Base-by-base conservation (phyloP, 140 eudicot genomes). In the Anethum foeniculum region DNA sequence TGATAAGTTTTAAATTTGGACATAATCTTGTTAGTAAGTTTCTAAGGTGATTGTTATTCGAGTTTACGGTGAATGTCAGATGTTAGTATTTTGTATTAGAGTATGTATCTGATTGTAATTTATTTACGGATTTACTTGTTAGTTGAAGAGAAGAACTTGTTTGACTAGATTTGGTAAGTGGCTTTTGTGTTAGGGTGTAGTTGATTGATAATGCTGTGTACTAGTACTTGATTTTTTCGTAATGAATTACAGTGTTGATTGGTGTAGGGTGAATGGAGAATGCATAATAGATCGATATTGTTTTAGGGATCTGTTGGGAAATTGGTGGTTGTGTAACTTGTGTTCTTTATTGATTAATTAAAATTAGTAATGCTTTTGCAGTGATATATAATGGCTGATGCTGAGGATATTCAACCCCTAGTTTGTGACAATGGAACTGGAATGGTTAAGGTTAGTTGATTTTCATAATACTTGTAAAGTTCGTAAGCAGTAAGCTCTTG, bases 361-460 rank as follows among this genome's bases (percentile, higher is more conserved):
- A 34, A 39, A 2, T 38, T 78, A 3, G 6, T 78, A n/a, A 21
- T 56, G 47, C 27, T 64, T 41, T 2, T 79, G 81, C 69, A 79
- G 81, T 62, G 10, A 60, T 64, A 58, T 64, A 79, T 7, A 44
- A 79, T 79, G 82, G 76, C 82, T 5, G 82, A 79, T 44, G 82
- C 76, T 16, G 82, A 79, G 65, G 82, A 79, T 64, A 79, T 79
- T 25, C 82, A 79, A 73, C 82, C 82, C 47, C 82, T 79, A 19
- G 82, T 79, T 6, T 64, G 76, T 41, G 82, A 79, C 65, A 79
- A 79, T 79, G 82, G 82, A 64, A 79, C 82, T 46, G 82, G 82
- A 65, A 79, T 79, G 82, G 82, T 79, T 47, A 79, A 79, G 82
- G 82, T 79, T 41, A 79, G 64, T 34, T 21, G 74, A 16, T 49